Conservation (phyloP, 164 flowering plant species). For the Taxillus chinensis region DNA sequence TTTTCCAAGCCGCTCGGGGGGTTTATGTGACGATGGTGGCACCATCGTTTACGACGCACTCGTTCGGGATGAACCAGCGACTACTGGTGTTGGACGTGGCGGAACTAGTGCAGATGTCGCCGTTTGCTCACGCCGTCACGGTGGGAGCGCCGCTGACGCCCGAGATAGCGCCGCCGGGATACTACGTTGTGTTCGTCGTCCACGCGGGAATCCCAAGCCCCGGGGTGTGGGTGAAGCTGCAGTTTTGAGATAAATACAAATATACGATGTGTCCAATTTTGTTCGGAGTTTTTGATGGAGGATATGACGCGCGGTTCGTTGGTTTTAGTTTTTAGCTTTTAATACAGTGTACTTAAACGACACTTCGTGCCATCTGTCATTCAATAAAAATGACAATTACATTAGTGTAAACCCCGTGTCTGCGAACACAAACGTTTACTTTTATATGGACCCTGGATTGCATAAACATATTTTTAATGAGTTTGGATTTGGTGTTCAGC, state of each 20-base stretch:
- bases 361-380: too few species aligned
- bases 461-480: too few species aligned
- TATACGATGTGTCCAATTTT: too few species aligned
- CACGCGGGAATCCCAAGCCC: constrained; percentile 56
- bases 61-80: constrained; percentile 73
- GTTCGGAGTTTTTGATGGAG: too few species aligned
- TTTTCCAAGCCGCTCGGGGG: constrained; percentile 8
- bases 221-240: constrained; percentile 48
- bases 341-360: too few species aligned
- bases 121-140: constrained; percentile 22
- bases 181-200: constrained; percentile 70
- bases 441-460: too few species aligned
- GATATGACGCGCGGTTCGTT: too few species aligned
- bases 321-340: too few species aligned
- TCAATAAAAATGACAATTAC: too few species aligned
- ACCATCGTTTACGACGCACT: constrained; percentile 78
- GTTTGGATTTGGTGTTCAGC: too few species aligned
- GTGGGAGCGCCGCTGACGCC: constrained; percentile 41
- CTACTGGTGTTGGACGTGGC: constrained; percentile 30
- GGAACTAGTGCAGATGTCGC: constrained; percentile 16
- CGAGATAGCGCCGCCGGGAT: constrained; percentile 72
- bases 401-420: too few species aligned
- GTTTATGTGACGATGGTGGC: constrained; percentile 40
- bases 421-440: too few species aligned
- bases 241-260: not conserved